phyloP scores from a whole-genome alignment of 129 eudicot species.

The Chrysanthemum lavandulifolium region DNA sequence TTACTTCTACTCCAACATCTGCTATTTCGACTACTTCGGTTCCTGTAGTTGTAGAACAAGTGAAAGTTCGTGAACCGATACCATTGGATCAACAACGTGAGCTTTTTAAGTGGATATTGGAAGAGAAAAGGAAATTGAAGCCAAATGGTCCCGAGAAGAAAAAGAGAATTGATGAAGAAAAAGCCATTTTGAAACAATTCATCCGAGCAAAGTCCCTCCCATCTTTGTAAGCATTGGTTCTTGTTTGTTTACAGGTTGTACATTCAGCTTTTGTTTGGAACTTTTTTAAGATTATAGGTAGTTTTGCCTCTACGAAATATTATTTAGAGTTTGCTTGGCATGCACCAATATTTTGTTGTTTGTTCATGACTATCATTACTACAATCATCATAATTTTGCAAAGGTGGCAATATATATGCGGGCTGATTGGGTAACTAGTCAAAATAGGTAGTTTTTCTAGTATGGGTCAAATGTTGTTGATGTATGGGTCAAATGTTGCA shows the following conservation, averaged over 20 bases:
- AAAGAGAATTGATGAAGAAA: conserved; percentile 85
- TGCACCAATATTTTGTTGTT: no score
- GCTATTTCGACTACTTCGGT: conserved; percentile 19
- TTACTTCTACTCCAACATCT: conserved; percentile 32
- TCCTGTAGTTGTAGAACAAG: conserved; percentile 35
- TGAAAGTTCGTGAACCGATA: conserved; percentile 45
- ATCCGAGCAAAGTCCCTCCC: conserved; percentile 82
- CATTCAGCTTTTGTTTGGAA: conserved; percentile 27
- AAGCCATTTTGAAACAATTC: conserved; percentile 86
- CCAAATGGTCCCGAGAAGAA: conserved; percentile 68
- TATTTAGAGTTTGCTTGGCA: no score
- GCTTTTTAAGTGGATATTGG: conserved; percentile 73
- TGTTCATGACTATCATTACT: no score
- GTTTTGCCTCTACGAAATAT: no score
- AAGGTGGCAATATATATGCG: no score
- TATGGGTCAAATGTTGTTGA: no score
- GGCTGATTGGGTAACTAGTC: no score
- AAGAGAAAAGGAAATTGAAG: conserved; percentile 84
- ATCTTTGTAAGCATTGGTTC: conserved; percentile 41
- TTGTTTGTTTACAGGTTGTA: conserved; percentile 5
- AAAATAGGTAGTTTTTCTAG: no score
- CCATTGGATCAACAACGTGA: conserved; percentile 79
- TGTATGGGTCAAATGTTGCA: no score
- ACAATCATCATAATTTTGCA: no score
- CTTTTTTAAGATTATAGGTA: no score